phyloP scores from a whole-genome alignment of 176 grass and related monocot genomes.

The Olyra latifolia region DNA sequence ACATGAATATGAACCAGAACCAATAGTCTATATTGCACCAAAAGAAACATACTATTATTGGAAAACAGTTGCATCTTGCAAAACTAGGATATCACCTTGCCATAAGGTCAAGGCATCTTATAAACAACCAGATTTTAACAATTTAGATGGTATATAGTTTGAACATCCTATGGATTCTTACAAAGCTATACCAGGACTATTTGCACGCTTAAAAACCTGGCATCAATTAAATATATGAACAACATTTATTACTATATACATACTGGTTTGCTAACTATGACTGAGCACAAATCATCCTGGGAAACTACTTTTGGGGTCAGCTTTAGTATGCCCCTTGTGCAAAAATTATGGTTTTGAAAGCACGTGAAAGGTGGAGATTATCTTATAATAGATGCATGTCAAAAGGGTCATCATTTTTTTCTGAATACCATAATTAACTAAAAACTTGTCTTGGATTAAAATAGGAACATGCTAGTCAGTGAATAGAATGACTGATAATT shows the following conservation, averaged over 20 bases:
- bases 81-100: background rate
- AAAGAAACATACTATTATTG: background rate
- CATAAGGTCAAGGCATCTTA: constrained; percentile 12
- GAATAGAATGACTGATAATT: background rate
- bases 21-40: background rate
- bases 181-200: constrained; percentile 14
- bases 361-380: background rate
- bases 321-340: background rate
- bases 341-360: background rate
- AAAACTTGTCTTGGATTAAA: background rate
- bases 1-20: constrained; percentile 14
- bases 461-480: background rate
- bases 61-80: background rate
- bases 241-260: background rate
- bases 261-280: background rate
- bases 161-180: background rate
- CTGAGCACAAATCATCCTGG: background rate
- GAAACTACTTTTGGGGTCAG: background rate
- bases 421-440: background rate
- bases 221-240: background rate
- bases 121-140: background rate
- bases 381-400: background rate
- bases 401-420: background rate
- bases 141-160: background rate
- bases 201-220: background rate